A percentile compares a stretch with the other conserved stretches of the same genome.
These are phyloP conservation scores for Vitis hybrid DNA, from an alignment of 177 flowering plant genomes.

Conservation along the genomic window DNA sequence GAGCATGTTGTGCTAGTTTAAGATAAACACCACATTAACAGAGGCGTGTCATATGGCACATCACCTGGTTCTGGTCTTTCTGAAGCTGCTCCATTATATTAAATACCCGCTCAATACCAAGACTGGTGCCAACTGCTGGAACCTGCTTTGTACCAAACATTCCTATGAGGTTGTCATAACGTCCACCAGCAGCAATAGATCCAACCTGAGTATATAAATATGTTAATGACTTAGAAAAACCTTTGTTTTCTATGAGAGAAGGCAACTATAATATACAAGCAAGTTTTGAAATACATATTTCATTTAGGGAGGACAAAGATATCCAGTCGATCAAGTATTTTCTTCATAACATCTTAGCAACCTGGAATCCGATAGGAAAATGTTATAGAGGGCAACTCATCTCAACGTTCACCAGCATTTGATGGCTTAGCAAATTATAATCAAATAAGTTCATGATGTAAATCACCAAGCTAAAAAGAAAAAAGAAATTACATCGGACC, in stretches of 20 bases:
- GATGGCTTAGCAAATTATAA: too few relatives aligned
- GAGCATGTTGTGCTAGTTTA: not conserved
- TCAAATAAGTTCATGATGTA: too few relatives aligned
- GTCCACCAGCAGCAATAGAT: slow-evolving; percentile 96
- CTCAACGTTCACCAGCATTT: not conserved
- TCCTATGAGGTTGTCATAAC: slow-evolving; percentile 94
- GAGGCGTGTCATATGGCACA: not conserved
- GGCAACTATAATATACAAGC: not conserved
- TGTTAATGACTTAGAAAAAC: not conserved
- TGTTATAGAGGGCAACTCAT: not conserved
- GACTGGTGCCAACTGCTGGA: slow-evolving; percentile 93
- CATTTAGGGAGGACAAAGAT: too few relatives aligned
- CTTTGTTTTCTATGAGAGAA: not conserved
- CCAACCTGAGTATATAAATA: slow-evolving; percentile 62
- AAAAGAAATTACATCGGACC: too few relatives aligned
- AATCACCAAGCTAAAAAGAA: too few relatives aligned
- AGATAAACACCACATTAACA: not conserved
- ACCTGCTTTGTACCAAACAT: slow-evolving; percentile 83
- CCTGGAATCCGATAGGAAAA: not conserved
- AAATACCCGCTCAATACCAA: slow-evolving; percentile 93
- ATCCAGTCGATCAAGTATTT: too few relatives aligned
- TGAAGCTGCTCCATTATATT: slow-evolving; percentile 80
- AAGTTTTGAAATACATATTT: not conserved
- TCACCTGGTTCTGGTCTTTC: slow-evolving; percentile 58
- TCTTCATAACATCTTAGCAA: too few relatives aligned